Percentiles rank a stretch among this genome's conserved stretches.
Evolutionary conservation across 2,329 filamentous ascomycete genomes (phyloP).

Genomic region (Fusarium solani-melongenae): DNA sequence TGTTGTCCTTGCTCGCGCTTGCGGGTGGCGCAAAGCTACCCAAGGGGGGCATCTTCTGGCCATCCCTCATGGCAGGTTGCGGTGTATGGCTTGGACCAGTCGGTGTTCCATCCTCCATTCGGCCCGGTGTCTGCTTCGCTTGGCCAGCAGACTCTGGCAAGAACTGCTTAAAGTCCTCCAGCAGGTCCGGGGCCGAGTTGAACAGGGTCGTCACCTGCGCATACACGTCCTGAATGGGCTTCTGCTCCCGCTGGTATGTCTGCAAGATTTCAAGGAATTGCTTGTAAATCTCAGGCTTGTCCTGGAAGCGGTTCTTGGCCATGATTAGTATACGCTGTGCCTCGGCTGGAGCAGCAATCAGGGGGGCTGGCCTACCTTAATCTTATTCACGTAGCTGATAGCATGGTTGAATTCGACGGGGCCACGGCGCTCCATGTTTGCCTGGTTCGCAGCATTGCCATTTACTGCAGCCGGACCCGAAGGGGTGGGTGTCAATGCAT

Average conservation of each 20-base stretch:
- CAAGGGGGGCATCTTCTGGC: slow-evolving; percentile 88
- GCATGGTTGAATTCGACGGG: slow-evolving; percentile 99
- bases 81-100: slow-evolving; percentile 64
- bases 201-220: slow-evolving; percentile 95
- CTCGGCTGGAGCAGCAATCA: neutral
- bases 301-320: slow-evolving; percentile 89
- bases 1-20: slow-evolving; percentile 88
- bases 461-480: slow-evolving; percentile 69
- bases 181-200: slow-evolving; percentile 89
- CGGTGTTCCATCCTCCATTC: slow-evolving; percentile 65
- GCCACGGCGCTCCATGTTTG: slow-evolving; percentile 83
- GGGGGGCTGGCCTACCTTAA: slow-evolving; percentile 77
- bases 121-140: slow-evolving; percentile 63
- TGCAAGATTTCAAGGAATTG: slow-evolving; percentile 98
- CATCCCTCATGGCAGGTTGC: slow-evolving; percentile 65
- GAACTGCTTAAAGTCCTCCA: slow-evolving; percentile 99
- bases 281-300: slow-evolving; percentile 98
- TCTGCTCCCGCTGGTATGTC: slow-evolving; percentile 97
- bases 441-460: slow-evolving; percentile 67
- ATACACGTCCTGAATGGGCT: slow-evolving; percentile 98
- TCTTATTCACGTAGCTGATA: slow-evolving; percentile 99
- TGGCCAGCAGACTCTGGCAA: slow-evolving; percentile 82
- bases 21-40: slow-evolving; percentile 89
- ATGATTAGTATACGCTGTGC: slow-evolving; percentile 33
- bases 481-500: slow-evolving; percentile 70